Evolutionary conservation across 2,329 filamentous ascomycete species (phyloP), one percentile per base, ranked within the genome.

Genomic region (Trichoderma afroharzianum): DNA sequence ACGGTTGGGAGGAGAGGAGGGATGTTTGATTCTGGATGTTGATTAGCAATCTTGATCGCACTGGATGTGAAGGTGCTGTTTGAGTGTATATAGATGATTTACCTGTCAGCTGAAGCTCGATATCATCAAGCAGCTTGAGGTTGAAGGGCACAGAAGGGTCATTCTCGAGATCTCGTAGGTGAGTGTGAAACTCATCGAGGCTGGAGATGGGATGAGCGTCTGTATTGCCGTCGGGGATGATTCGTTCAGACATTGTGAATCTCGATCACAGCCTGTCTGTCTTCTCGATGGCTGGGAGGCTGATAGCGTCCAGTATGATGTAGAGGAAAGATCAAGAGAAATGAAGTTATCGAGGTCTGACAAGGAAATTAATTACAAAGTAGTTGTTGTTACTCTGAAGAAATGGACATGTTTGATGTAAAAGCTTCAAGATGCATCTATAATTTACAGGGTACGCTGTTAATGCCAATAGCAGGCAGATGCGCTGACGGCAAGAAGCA

Each of bases 81-180:
- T 50, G 4, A 2, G 47, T 62, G 18, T 26, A 14, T 53, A 21
- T 3, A 28, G 18, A 63, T 14, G 12, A 71, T 77, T 30, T 77
- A 86, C 87, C 85, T 55, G 83, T 89, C 18, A 91, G 81, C 76
- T 90, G 88, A 4, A 90, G 83, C 75, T 88, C 85, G 58, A 90
- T 85, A 76, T 88, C 81, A 76, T 90, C 88, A 72, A 91, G 86
- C 2, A 90, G 81, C 74, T 85, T 85, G 12, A 80, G 79, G 72
- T 86, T 79, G 43, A 88, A 80, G 0, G 81, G 77, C 1, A 83
- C 77, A 0, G 80, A 79, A 21, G 85, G 80, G 72, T 85, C 82
- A 30, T 79, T 77, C 21, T 83, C 73, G n/a, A 90, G 80, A 32
- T 84, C 79, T 64, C 85, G 82, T 18, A 91, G 81, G 76, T 91